These are phyloP conservation scores for Pisolithus marmoratus DNA, from an alignment of 768 basidiomycete genomes.

Conservation along the genomic window DNA sequence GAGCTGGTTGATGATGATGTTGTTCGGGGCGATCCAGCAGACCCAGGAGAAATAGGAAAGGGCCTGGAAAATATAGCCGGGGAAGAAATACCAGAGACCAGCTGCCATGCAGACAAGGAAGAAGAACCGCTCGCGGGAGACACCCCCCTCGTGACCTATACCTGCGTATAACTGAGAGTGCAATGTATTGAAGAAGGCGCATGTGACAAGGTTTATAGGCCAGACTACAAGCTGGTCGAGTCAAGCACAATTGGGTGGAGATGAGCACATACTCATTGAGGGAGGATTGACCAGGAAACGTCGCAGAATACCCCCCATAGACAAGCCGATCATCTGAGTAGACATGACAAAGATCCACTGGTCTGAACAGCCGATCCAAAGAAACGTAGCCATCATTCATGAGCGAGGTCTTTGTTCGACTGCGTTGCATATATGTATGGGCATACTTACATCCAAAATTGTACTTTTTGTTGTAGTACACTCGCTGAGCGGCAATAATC, in stretches of 20 bases:
- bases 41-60: slow-evolving; percentile 58
- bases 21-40: slow-evolving; percentile 67
- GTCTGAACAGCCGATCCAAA: slow-evolving; percentile 29
- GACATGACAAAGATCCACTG: slow-evolving; percentile 64
- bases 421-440: no score
- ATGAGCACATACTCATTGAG: slow-evolving; percentile 44
- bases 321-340: slow-evolving; percentile 65
- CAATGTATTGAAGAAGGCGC: slow-evolving; percentile 69
- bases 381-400: background rate
- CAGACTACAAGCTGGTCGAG: slow-evolving; percentile 57
- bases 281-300: slow-evolving; percentile 57
- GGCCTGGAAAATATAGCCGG: slow-evolving; percentile 68
- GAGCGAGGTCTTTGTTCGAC: no score
- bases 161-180: slow-evolving; percentile 50
- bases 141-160: slow-evolving; percentile 37
- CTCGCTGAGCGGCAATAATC: slow-evolving; percentile 66
- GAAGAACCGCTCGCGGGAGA: slow-evolving; percentile 53
- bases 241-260: slow-evolving; percentile 30
- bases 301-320: slow-evolving; percentile 38
- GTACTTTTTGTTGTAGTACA: slow-evolving; percentile 56
- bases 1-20: slow-evolving; percentile 65
- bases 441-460: slow-evolving; percentile 41
- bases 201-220: slow-evolving; percentile 66
- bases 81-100: slow-evolving; percentile 50
- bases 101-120: slow-evolving; percentile 31